A percentile compares a stretch with the other conserved stretches of the same genome.
These are phyloP conservation scores for Penicillium manginii DNA, from an alignment of 495 filamentous ascomycete genomes.

Conservation along the genomic window DNA sequence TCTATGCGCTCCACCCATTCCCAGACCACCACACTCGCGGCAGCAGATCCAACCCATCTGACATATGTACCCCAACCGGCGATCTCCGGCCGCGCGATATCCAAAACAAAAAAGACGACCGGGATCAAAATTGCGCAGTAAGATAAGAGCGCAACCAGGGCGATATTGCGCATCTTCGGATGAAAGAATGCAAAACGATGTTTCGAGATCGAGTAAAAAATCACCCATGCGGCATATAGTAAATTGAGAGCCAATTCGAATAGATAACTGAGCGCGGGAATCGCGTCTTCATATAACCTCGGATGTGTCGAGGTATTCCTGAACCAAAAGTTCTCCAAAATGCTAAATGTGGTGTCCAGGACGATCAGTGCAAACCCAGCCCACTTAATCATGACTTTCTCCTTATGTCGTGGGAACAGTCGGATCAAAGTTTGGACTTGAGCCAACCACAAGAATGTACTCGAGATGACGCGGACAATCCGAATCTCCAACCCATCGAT, in stretches of 20 bases:
- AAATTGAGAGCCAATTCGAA: slow-evolving; percentile 89
- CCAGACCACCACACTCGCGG: slow-evolving; percentile 97
- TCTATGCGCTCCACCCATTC: slow-evolving; percentile 99
- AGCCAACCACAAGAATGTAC: slow-evolving; percentile 94
- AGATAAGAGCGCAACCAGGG: slow-evolving; percentile 79
- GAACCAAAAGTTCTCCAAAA: slow-evolving; percentile 82
- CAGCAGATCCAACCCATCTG: slow-evolving; percentile 94
- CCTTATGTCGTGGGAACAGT: slow-evolving; percentile 92
- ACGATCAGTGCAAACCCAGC: slow-evolving; percentile 91
- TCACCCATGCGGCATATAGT: slow-evolving; percentile 92
- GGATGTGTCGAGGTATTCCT: slow-evolving; percentile 62
- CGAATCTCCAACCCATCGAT: slow-evolving; percentile 82
- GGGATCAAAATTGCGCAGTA: slow-evolving; percentile 82
- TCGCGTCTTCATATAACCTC: slow-evolving; percentile 78
- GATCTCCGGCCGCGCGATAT: slow-evolving; percentile 84
- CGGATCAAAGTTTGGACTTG: slow-evolving; percentile 96
- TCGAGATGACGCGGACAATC: slow-evolving; percentile 86
- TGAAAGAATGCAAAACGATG: slow-evolving; percentile 94
- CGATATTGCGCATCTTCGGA: slow-evolving; percentile 88
- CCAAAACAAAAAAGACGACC: slow-evolving; percentile 93
- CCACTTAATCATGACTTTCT: slow-evolving; percentile 99
- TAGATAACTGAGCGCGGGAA: slow-evolving; percentile 90
- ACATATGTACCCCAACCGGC: slow-evolving; percentile 98
- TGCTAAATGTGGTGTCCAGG: slow-evolving; percentile 85
- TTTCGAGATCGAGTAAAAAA: slow-evolving; percentile 93